phyloP scores from a whole-genome alignment of 2,329 filamentous ascomycete species.

The Ambrosiella cleistominuta region DNA sequence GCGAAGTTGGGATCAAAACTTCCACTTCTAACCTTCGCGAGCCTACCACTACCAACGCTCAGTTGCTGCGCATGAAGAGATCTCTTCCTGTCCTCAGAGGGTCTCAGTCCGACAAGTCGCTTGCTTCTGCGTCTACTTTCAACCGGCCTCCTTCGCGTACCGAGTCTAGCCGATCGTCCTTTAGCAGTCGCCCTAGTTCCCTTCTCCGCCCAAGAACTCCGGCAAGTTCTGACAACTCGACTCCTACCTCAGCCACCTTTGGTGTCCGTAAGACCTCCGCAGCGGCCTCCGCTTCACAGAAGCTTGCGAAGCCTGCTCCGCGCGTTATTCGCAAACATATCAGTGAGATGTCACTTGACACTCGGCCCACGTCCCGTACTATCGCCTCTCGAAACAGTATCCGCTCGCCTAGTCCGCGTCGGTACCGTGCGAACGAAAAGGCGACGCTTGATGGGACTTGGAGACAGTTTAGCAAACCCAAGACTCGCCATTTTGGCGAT shows the following conservation, averaged over 20 bases:
- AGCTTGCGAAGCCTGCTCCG: conserved; percentile 47
- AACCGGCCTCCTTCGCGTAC: conserved; percentile 28
- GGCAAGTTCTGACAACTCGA: conserved; percentile 33
- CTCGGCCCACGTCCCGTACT: conserved; percentile 35
- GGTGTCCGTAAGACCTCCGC: conserved; percentile 42
- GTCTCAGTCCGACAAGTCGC: conserved; percentile 31
- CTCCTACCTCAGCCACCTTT: not conserved
- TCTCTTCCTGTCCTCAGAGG: conserved; percentile 42
- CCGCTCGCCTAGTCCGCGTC: conserved; percentile 43
- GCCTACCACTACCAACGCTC: conserved; percentile 46
- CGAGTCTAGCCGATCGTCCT: not conserved
- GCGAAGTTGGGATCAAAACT: conserved; percentile 38
- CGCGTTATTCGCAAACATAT: conserved; percentile 65
- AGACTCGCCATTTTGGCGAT: conserved; percentile 52
- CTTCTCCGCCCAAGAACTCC: conserved; percentile 52
- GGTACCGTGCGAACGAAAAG: conserved; percentile 18
- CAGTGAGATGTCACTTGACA: conserved; percentile 50
- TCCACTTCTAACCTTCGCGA: conserved; percentile 35
- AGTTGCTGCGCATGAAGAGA: conserved; percentile 47
- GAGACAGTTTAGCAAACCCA: conserved; percentile 15
- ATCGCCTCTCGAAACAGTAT: conserved; percentile 39
- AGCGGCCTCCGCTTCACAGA: conserved; percentile 58
- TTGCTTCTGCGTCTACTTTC: conserved; percentile 32
- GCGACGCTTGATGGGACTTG: conserved; percentile 14
- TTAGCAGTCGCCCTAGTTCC: conserved; percentile 5